These are phyloP conservation scores for Apiospora arundinis DNA, from an alignment of 2,329 filamentous ascomycete genomes.

Conservation along the genomic window DNA sequence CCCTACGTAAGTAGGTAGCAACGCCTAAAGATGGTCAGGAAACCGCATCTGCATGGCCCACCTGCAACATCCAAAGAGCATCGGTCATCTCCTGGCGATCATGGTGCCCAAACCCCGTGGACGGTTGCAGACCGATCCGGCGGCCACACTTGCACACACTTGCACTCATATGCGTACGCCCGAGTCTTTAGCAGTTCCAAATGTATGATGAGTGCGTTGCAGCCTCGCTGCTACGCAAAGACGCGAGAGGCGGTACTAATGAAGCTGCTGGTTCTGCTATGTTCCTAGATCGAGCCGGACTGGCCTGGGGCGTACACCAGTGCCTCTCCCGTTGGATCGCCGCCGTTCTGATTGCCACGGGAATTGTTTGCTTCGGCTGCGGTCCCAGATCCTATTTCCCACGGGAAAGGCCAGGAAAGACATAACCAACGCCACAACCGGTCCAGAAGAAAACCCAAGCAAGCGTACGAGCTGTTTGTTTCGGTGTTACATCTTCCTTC, in stretches of 20 bases:
- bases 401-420: not conserved
- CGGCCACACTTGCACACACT: not conserved
- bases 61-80: not conserved
- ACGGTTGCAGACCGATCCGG: not conserved
- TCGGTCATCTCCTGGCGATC: constrained; percentile 5
- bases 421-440: not conserved
- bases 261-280: not conserved
- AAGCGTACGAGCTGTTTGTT: not conserved
- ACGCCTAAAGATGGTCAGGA: constrained; percentile 2
- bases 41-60: not conserved
- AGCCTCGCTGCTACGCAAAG: not conserved
- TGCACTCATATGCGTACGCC: not conserved
- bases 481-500: not conserved
- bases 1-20: constrained; percentile 9
- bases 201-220: not conserved
- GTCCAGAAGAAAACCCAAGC: not conserved
- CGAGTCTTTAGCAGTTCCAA: not conserved
- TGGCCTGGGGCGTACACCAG: not conserved
- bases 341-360: not conserved
- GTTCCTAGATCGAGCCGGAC: not conserved
- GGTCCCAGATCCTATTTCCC: not conserved
- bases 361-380: constrained; percentile 1
- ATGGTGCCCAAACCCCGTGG: not conserved
- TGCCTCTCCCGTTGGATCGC: not conserved
- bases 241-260: constrained; percentile 2